These are phyloP conservation scores for Suillus subluteus DNA, from an alignment of 768 basidiomycete genomes.

Conservation along the genomic window DNA sequence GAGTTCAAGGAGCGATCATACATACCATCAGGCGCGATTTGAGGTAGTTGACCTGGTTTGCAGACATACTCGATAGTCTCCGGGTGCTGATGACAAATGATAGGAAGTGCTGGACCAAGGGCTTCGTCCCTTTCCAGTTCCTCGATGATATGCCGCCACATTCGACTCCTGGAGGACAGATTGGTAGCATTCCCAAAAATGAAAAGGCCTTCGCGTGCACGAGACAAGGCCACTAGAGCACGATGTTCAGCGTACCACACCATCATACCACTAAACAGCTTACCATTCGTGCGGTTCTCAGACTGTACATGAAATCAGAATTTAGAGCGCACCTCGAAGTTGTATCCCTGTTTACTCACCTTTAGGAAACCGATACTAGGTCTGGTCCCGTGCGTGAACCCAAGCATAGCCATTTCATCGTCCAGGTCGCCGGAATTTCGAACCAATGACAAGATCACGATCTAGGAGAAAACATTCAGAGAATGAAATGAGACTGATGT, in stretches of 20 bases:
- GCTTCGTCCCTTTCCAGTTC: conserved; percentile 51
- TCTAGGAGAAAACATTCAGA: conserved; percentile 34
- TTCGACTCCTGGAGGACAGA: conserved; percentile 49
- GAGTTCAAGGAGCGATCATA: not conserved
- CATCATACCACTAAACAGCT: not conserved
- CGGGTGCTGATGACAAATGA: conserved; percentile 60
- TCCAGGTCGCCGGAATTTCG: conserved; percentile 62
- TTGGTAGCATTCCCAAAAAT: conserved; percentile 71
- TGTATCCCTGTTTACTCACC: conserved; percentile 38
- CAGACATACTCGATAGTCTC: conserved; percentile 45
- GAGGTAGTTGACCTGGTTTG: conserved; percentile 53
- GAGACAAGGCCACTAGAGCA: conserved; percentile 63
- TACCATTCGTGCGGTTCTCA: conserved; percentile 57
- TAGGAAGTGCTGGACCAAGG: conserved; percentile 57
- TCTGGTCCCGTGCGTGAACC: conserved; percentile 21
- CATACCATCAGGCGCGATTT: conserved; percentile 60
- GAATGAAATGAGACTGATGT: not conserved
- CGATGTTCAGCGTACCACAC: conserved; percentile 8
- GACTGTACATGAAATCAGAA: conserved; percentile 41
- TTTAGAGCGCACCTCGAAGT: not conserved
- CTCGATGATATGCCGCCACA: conserved; percentile 64
- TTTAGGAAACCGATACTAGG: conserved; percentile 73
- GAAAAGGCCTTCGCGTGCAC: conserved; percentile 74
- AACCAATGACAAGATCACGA: conserved; percentile 77
- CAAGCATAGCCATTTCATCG: conserved; percentile 31